These are phyloP conservation scores for Hypomyces perniciosus DNA, from an alignment of 2,329 filamentous ascomycete species.

Conservation along the genomic window DNA sequence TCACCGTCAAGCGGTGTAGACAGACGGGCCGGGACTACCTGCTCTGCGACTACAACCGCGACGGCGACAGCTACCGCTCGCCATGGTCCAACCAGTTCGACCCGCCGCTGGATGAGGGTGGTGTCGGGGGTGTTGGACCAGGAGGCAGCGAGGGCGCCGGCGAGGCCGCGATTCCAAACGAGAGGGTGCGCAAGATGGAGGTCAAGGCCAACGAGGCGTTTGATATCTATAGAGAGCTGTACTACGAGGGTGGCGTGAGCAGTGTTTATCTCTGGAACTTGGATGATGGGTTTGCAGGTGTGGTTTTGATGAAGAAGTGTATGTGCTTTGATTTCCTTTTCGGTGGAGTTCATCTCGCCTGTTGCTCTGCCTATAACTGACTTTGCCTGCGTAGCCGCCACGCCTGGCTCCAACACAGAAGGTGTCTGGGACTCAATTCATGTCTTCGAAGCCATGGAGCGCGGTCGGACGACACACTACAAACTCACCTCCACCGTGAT, in stretches of 20 bases:
- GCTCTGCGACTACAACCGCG: constrained; percentile 98
- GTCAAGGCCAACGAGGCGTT: constrained; percentile 91
- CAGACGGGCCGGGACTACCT: constrained; percentile 92
- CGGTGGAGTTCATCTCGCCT: neutral
- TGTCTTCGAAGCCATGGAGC: constrained; percentile 94
- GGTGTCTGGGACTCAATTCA: constrained; percentile 98
- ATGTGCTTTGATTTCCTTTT: constrained; percentile 24
- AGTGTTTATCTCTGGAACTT: constrained; percentile 98
- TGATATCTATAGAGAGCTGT: constrained; percentile 93
- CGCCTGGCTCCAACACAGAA: constrained; percentile 58
- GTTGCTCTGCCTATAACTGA: neutral
- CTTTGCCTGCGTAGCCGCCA: constrained; percentile 48
- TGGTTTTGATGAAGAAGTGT: constrained; percentile 94
- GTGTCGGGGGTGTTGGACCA: constrained; percentile 45
- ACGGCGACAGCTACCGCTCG: constrained; percentile 94
- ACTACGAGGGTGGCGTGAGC: constrained; percentile 92
- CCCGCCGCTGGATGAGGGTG: constrained; percentile 68
- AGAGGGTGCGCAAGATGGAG: constrained; percentile 90
- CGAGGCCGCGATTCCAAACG: constrained; percentile 82
- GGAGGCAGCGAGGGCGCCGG: constrained; percentile 55
- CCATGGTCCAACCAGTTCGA: constrained; percentile 99
- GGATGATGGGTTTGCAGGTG: constrained; percentile 95
- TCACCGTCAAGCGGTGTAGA: constrained; percentile 77
- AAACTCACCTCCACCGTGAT: constrained; percentile 97
- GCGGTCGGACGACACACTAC: constrained; percentile 88